Evolutionary conservation across 192 early-diverging fungal genomes (phyloP).

Genomic region (Coemansia sp.): DNA sequence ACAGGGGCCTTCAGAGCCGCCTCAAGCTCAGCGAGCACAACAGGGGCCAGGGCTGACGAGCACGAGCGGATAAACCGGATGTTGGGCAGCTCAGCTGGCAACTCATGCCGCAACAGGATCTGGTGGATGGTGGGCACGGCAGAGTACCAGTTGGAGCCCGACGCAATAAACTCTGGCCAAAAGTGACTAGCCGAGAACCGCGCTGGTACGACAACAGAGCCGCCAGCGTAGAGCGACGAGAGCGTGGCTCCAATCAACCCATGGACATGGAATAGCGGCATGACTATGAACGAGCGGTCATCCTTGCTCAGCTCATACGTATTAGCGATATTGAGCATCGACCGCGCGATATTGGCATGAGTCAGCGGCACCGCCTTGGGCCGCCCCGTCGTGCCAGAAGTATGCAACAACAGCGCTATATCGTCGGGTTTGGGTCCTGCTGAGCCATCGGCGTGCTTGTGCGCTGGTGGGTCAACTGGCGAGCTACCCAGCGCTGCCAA

Average conservation of each 20-base stretch:
- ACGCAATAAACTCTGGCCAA: conserved; percentile 69
- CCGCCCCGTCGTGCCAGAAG: conserved; percentile 76
- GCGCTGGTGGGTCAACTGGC: conserved; percentile 15
- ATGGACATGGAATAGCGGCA: conserved; percentile 88
- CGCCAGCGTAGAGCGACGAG: conserved; percentile 67
- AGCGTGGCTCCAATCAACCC: conserved; percentile 75
- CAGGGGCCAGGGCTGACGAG: conserved; percentile 71
- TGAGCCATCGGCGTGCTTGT: neutral
- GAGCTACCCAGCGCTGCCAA: conserved; percentile 27
- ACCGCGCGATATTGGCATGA: conserved; percentile 68
- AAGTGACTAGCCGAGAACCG: conserved; percentile 71
- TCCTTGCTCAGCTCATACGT: conserved; percentile 61
- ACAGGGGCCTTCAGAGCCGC: conserved; percentile 65
- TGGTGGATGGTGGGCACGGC: conserved; percentile 87
- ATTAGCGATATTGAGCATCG: conserved; percentile 70
- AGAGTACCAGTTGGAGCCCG: conserved; percentile 67
- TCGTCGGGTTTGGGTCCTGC: conserved; percentile 52
- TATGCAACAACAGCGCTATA: conserved; percentile 74
- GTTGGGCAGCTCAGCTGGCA: conserved; percentile 32
- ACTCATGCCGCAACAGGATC: conserved; percentile 60
- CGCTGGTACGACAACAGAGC: conserved; percentile 65
- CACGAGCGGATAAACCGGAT: conserved; percentile 82
- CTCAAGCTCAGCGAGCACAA: conserved; percentile 66
- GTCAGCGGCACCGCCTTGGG: conserved; percentile 81
- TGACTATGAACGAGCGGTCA: conserved; percentile 73